A percentile compares a stretch with the other conserved stretches of the same genome.
Evolutionary conservation across 139 green algal species (phyloP).

Genomic region (Chlamydomonas sp.): DNA sequence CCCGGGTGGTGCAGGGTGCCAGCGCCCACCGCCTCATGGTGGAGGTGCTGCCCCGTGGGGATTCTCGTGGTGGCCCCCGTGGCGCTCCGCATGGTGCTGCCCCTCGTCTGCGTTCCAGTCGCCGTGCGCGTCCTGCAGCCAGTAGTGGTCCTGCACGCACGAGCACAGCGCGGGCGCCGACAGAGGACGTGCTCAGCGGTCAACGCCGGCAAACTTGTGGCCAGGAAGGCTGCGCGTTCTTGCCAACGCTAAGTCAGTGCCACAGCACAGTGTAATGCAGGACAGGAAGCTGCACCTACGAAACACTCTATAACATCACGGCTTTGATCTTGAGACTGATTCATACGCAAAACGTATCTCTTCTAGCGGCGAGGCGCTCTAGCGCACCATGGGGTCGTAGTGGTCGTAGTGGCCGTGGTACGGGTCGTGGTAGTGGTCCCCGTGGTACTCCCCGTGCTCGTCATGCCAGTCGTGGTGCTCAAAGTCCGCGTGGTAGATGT

Average conservation of each 20-base stretch:
- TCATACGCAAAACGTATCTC: too few species aligned
- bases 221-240: not conserved
- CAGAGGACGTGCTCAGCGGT: not conserved
- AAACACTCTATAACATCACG: too few species aligned
- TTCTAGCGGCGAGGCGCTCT: not conserved
- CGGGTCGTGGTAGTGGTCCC: slow-evolving; percentile 7
- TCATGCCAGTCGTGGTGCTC: not conserved
- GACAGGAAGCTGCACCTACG: too few species aligned
- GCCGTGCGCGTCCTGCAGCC: slow-evolving; percentile 24
- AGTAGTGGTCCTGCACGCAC: slow-evolving; percentile 4
- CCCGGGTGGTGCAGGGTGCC: not conserved
- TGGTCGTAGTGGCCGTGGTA: slow-evolving; percentile 34
- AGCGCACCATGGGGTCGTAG: slow-evolving; percentile 26
- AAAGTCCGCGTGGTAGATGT: slow-evolving; percentile 14
- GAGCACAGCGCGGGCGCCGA: not conserved
- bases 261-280: not conserved
- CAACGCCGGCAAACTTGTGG: too few species aligned
- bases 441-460: not conserved
- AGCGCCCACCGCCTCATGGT: not conserved
- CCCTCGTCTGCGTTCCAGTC: slow-evolving; percentile 29
- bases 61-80: not conserved
- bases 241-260: not conserved
- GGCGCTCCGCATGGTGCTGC: not conserved
- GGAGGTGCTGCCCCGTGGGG: not conserved
- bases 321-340: too few species aligned